Conservation (phyloP, 192 early-diverging fungal species). For the Mycoemilia scoparia region DNA sequence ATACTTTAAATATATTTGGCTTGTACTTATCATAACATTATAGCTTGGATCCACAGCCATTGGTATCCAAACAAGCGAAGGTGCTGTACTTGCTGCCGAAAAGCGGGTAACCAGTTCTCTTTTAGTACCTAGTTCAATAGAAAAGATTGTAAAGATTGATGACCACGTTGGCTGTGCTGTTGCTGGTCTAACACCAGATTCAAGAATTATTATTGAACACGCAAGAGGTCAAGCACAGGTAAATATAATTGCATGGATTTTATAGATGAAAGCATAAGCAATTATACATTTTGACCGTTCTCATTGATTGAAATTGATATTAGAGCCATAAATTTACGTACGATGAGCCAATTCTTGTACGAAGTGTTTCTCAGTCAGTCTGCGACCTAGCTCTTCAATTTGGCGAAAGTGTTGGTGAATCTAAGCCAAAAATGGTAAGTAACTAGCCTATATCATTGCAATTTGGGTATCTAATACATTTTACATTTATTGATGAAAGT, state of each 20-base stretch:
- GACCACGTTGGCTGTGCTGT: constrained; percentile 89
- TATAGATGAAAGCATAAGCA: not conserved
- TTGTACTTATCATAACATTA: constrained; percentile 13
- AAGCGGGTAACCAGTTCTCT: constrained; percentile 89
- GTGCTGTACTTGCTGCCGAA: constrained; percentile 89
- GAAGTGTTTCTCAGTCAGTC: constrained; percentile 91
- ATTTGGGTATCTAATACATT: not conserved
- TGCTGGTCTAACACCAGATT: constrained; percentile 90
- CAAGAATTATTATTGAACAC: constrained; percentile 96
- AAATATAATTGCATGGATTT: too few relatives aligned
- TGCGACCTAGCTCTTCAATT: constrained; percentile 96
- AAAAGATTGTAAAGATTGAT: constrained; percentile 98
- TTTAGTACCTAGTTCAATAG: constrained; percentile 83
- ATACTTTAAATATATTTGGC: not conserved
- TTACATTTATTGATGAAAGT: constrained; percentile 1
- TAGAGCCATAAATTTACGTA: constrained; percentile 94
- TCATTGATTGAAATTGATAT: too few relatives aligned
- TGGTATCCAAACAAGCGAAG: constrained; percentile 88
- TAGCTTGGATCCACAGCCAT: constrained; percentile 94
- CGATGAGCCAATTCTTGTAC: constrained; percentile 87
- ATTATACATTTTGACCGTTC: constrained; percentile 10
- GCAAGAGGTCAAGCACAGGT: constrained; percentile 90
- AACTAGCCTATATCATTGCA: not conserved
- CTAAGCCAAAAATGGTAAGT: constrained; percentile 98
- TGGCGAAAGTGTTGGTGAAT: constrained; percentile 88